These are phyloP conservation scores for Pythium insidiosum DNA, from an alignment of 352 stramenopile species.

Conservation along the genomic window DNA sequence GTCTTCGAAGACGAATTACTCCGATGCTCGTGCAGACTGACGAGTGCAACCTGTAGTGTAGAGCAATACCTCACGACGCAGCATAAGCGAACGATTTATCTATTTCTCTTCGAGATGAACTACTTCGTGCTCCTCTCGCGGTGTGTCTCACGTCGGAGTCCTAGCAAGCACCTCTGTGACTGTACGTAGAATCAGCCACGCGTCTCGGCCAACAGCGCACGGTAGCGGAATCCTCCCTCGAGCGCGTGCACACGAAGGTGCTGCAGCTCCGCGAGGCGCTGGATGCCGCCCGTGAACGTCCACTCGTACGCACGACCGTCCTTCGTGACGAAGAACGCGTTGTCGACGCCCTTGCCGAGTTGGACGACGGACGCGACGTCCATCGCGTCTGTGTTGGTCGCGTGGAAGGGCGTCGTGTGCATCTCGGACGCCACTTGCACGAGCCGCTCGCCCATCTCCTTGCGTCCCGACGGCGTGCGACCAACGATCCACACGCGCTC, in stretches of 20 bases:
- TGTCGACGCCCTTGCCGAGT: constrained; percentile 77
- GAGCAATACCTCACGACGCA: background rate
- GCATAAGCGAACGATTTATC: too few species aligned
- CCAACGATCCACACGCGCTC: constrained; percentile 73
- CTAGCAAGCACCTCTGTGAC: too few species aligned
- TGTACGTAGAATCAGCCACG: too few species aligned
- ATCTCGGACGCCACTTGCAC: constrained; percentile 53
- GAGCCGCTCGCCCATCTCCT: constrained; percentile 40
- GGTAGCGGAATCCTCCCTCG: constrained; percentile 73
- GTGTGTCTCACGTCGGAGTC: too few species aligned
- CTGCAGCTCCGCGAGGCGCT: constrained; percentile 27
- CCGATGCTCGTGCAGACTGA: constrained; percentile 11
- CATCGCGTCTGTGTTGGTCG: constrained; percentile 44
- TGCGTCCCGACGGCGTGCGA: constrained; percentile 60
- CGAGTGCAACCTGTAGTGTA: constrained; percentile 12
- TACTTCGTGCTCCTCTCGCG: too few species aligned
- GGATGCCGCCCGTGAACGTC: constrained; percentile 52
- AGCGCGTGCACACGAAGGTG: constrained; percentile 36
- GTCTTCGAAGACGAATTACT: constrained; percentile 9
- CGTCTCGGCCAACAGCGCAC: constrained; percentile 51
- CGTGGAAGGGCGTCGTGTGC: constrained; percentile 61
- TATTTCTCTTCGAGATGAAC: too few species aligned
- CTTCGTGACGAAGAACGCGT: constrained; percentile 54
- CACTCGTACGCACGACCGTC: constrained; percentile 71
- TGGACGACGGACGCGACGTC: constrained; percentile 33